Base-by-base conservation (phyloP, 352 stramenopile species). In the Phytophthora cactorum region DNA sequence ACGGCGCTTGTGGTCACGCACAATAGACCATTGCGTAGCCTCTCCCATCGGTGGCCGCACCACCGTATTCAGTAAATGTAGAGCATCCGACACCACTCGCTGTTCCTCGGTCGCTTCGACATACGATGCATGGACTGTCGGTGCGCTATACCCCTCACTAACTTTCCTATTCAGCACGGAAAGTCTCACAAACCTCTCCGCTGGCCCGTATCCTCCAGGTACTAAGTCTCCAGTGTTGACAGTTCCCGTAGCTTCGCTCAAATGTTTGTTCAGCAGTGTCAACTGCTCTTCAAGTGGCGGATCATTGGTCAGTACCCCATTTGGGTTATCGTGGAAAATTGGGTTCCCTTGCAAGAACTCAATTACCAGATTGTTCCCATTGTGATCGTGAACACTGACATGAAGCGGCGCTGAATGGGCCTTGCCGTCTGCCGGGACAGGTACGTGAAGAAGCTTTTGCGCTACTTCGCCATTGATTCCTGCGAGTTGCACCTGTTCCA, bases 21-120 rank as follows among this genome's bases (percentile, higher is more conserved):
- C 78, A 51, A 93, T 66, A 4, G 72, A 88, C 78, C 81, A 93
- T 60, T 93, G 64, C 14, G 85, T 93, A 1, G 81, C 78, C 52
- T 82, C 81, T 8, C 31, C 69, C 39, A 71, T 79, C 6, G 71
- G 73, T 8, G 75, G 78, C 34, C 72, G 79, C 31, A 87, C 78
- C 39, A 93, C 85, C 14, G 81, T 81, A 52, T 91, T 88, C 28
- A 93, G 57, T 14, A 93, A 52, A 52, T 93, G 85, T 7, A 92
- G 61, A 6, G 75, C 71, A 57, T 86, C 73, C 14, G 85, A 86
- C 27, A 93, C 66, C 0, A 38, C 68, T 0, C 65, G 71, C 60
- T 93, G 85, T 56, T 93, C 82, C 1, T 80, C 65, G 0, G 80
- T 87, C 2, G 67, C 82, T n/a, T 70, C 62, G 10, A 86, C 69